Conservation (phyloP, 495 filamentous ascomycete species). For the Bombardia bombarda region DNA sequence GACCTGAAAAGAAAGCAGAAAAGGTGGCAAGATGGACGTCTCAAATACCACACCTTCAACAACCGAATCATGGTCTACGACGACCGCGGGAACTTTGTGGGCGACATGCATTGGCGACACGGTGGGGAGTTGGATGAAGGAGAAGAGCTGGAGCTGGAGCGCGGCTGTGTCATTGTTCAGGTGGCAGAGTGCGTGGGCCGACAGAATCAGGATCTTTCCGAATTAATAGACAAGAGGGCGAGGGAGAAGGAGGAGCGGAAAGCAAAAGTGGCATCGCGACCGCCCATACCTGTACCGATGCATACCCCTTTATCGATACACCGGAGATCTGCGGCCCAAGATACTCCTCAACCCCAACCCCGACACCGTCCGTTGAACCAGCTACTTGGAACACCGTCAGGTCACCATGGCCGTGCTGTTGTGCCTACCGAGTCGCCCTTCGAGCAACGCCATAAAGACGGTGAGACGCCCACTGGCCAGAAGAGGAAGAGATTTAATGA, state of each 20-base stretch:
- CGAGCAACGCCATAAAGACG: slow-evolving; percentile 33
- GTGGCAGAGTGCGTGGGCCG: slow-evolving; percentile 66
- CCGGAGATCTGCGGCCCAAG: slow-evolving; percentile 1
- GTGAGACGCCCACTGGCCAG: slow-evolving; percentile 5
- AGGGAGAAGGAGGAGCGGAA: slow-evolving; percentile 41
- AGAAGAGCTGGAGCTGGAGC: slow-evolving; percentile 75
- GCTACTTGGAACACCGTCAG: slow-evolving; percentile 38
- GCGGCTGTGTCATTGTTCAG: slow-evolving; percentile 64
- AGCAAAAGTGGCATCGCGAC: slow-evolving; percentile 23
- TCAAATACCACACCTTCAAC: slow-evolving; percentile 87
- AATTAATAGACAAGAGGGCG: slow-evolving; percentile 58
- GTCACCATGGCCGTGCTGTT: slow-evolving; percentile 43
- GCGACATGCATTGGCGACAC: slow-evolving; percentile 75
- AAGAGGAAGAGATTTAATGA: slow-evolving; percentile 31
- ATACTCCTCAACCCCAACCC: slow-evolving; percentile 29
- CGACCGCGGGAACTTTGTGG: slow-evolving; percentile 66
- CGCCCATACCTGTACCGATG: slow-evolving; percentile 6
- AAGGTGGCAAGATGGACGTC: slow-evolving; percentile 84
- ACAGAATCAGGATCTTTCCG: slow-evolving; percentile 67
- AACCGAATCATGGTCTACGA: slow-evolving; percentile 89
- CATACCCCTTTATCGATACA: slow-evolving; percentile 3
- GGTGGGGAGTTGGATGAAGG: slow-evolving; percentile 58
- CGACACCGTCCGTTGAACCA: slow-evolving; percentile 36
- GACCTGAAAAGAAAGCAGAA: slow-evolving; percentile 83
- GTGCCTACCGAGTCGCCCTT: slow-evolving; percentile 41